Base-by-base conservation (phyloP, 1,284 basidiomycete genomes). In the Taiwanofungus camphoratus region DNA sequence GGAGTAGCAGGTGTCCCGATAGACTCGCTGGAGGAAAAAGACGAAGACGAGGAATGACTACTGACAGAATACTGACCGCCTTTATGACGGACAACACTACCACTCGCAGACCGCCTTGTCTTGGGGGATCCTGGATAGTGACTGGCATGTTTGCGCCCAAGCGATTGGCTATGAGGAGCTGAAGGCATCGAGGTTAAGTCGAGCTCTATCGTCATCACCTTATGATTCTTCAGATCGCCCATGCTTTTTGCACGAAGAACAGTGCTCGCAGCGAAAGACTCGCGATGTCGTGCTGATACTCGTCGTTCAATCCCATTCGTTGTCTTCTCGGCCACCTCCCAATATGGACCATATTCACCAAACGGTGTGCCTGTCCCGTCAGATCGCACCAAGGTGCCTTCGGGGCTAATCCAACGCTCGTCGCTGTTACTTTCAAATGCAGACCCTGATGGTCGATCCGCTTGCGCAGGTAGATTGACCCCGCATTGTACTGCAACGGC, bases 401-500 rank as follows among this genome's bases (percentile, higher is more conserved):
- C 53, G 5, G 53, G 41, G 41, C 54, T 54, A 23, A 45, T 48
- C 53, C 52, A 58, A 13, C 44, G 46, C 6, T 45, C 50, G 9
- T 52, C 49, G 1, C 41, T 56, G 15, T 63, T 63, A 35, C 68
- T 62, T 37, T 50, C 56, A n/a, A 58, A 57, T 23, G 62, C 57
- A 20, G 64, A 66, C 35, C 56, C 62, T n/a, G 60, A 62, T 11
- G 65, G 63, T 24, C 71, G 69, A 13, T 64, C 64, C 5, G 43
- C 52, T 33, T 66, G 67, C 44, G 79, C 73, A 0, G 83, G 85
- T n/a, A 92, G 70, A 39, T 82, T 74, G 15, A 94, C 67, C 11
- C 89, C 92, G 59, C 82, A 90, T 48, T 90, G 84, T 29, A 83
- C 76, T 6, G 88, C 87, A 32, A 90, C 72, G 3, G 77, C 74